phyloP scores from a whole-genome alignment of 2,329 filamentous ascomycete genomes.

The Arthroderma sp. region DNA sequence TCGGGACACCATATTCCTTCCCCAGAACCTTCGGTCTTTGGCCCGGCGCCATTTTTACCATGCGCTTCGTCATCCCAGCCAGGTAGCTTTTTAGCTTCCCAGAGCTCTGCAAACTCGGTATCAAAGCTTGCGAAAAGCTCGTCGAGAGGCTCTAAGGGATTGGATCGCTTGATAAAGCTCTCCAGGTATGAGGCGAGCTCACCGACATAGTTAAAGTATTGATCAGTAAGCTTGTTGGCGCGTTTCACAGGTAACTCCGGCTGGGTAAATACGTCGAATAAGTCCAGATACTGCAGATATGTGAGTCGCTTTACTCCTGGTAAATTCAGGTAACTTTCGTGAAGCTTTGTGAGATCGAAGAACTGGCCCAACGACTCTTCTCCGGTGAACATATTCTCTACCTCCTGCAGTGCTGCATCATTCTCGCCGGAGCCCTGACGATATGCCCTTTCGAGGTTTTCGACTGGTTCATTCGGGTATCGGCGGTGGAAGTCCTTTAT shows the following conservation, averaged over 20 bases:
- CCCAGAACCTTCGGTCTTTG: slow-evolving; percentile 43
- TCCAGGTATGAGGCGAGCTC: slow-evolving; percentile 74
- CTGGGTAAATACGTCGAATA: slow-evolving; percentile 74
- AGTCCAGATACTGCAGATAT: slow-evolving; percentile 85
- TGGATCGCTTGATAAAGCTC: slow-evolving; percentile 69
- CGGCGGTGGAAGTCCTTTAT: slow-evolving; percentile 80
- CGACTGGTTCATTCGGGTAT: slow-evolving; percentile 88
- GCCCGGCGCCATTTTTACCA: slow-evolving; percentile 28
- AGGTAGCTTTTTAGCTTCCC: slow-evolving; percentile 65
- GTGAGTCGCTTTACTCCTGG: slow-evolving; percentile 71
- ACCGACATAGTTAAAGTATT: slow-evolving; percentile 82
- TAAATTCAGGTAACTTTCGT: slow-evolving; percentile 84
- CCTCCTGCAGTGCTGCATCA: slow-evolving; percentile 51
- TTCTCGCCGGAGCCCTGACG: slow-evolving; percentile 58
- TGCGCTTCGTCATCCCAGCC: slow-evolving; percentile 59
- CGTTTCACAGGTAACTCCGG: slow-evolving; percentile 64
- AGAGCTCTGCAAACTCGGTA: slow-evolving; percentile 69
- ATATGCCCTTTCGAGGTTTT: slow-evolving; percentile 90
- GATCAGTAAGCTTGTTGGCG: slow-evolving; percentile 76
- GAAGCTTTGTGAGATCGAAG: slow-evolving; percentile 71
- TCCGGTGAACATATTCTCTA: slow-evolving; percentile 88
- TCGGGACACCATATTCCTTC: slow-evolving; percentile 79
- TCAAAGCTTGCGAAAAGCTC: slow-evolving; percentile 66
- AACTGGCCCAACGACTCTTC: slow-evolving; percentile 90
- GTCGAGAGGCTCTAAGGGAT: slow-evolving; percentile 75